Conservation (phyloP, 495 filamentous ascomycete species). For the Talaromyces stipitatus region DNA sequence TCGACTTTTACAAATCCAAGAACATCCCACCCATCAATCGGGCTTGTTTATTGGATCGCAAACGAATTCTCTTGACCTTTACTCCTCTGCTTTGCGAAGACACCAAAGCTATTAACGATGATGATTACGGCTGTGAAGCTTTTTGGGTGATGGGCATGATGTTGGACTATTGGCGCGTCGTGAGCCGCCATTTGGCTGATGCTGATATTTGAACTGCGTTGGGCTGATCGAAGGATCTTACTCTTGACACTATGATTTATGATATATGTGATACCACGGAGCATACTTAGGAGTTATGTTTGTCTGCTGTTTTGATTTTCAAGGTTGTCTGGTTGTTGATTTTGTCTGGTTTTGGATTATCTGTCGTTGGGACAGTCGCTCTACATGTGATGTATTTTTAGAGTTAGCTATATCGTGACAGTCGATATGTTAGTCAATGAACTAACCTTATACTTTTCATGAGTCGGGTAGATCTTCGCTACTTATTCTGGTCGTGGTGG, state of each 20-base stretch:
- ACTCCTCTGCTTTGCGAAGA: slow-evolving; percentile 25
- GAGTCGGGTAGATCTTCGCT: no score
- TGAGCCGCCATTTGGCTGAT: slow-evolving; percentile 24
- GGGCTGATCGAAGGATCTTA: background rate
- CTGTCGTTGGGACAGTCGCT: background rate
- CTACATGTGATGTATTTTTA: background rate
- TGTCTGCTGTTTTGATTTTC: background rate
- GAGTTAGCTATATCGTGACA: background rate
- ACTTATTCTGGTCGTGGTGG: no score
- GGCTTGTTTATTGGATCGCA: slow-evolving; percentile 14
- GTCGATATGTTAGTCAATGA: background rate
- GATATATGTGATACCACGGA: background rate
- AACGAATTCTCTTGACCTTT: slow-evolving; percentile 24
- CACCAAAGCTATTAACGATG: slow-evolving; percentile 7
- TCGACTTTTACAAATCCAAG: slow-evolving; percentile 13
- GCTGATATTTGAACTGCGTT: background rate
- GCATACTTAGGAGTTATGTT: background rate
- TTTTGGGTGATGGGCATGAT: slow-evolving; percentile 25
- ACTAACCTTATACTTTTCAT: background rate
- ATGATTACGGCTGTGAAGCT: slow-evolving; percentile 24
- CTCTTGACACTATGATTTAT: slow-evolving; percentile 3
- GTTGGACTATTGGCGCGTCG: slow-evolving; percentile 24
- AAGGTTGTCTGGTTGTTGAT: background rate
- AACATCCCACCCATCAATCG: slow-evolving; percentile 8
- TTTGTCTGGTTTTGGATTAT: background rate